Base-by-base conservation (phyloP, 192 early-diverging fungal genomes). In the Geosiphon pyriformis region DNA sequence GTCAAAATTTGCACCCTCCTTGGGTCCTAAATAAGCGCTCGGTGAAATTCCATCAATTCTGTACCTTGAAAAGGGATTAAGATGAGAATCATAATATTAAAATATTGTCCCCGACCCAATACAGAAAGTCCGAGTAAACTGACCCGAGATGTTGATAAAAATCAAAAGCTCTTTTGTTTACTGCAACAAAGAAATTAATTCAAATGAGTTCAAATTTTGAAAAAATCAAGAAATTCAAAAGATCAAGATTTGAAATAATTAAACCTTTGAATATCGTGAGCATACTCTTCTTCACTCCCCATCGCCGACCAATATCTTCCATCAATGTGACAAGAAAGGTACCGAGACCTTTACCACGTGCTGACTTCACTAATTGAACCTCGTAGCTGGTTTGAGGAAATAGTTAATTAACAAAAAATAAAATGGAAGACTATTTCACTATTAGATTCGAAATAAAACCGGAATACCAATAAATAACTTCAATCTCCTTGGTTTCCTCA, bases 391-490 rank as follows among this genome's bases (percentile, higher is more conserved):
- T 22, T 11, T 2, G 25, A 51, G 25, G 22, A 42, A 52, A 35
- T 1, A 27, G n/a, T 0, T 1, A 2, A 67, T 26, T 46, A 46
- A 31, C 18, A 18, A 33, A 51, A 51, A 31, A 27, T 50, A 51
- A 2, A 31, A 33, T 47, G 30, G 31, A 25, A 49, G 26, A 57
- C 26, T 34, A 22, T 32, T 22, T n/a, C 23, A 27, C 29, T 22
- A 23, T n/a, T 32, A 27, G 4, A 17, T 8, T 1, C 17, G 18
- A 62, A 55, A 59, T 33, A 59, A 27, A 48, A 48, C 37, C 15
- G 6, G 6, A 6, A 67, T 82, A 86, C 86, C 86, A 88, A 70
- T 88, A 88, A 15, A 83, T 75, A n/a, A 76, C 76, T 55, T 80
- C 73, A 18, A 64, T 72, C n/a, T n/a, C n/a, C n/a, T n/a, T n/a